These are phyloP conservation scores for Microcyclospora tardicrescens DNA, from an alignment of 2,329 filamentous ascomycete species.

Conservation along the genomic window DNA sequence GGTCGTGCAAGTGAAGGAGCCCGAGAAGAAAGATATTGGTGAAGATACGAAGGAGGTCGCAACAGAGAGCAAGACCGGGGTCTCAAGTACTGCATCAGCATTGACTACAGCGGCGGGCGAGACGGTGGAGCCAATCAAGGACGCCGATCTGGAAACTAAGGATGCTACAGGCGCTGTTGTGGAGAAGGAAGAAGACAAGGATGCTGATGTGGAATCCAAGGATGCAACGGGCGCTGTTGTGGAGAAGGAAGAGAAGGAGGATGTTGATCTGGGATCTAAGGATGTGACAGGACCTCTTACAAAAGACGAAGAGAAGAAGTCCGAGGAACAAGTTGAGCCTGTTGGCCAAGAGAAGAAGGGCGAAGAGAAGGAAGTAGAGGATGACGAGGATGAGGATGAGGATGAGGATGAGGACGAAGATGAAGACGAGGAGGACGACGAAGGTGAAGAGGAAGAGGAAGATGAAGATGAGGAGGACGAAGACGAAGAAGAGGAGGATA, in stretches of 20 bases:
- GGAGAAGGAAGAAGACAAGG: neutral
- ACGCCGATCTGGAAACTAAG: neutral
- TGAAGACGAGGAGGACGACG: slow-evolving; percentile 1
- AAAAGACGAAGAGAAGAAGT: slow-evolving; percentile 1
- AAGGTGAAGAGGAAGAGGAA: neutral
- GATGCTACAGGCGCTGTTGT: neutral
- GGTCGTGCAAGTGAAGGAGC: slow-evolving; percentile 1
- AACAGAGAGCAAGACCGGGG: neutral
- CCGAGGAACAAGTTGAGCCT: neutral
- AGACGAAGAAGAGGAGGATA: neutral
- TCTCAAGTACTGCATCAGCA: neutral
- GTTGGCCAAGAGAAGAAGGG: slow-evolving; percentile 1
- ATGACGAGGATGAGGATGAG: neutral
- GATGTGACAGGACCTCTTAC: neutral
- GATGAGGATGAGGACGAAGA: neutral
- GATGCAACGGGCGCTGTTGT: neutral
- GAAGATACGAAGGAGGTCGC: slow-evolving; percentile 7
- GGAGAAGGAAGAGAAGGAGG: neutral
- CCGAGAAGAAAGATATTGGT: neutral
- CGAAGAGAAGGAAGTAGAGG: neutral
- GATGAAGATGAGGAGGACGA: slow-evolving; percentile 7
- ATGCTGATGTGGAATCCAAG: neutral
- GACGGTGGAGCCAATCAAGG: neutral
- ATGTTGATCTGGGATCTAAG: slow-evolving; percentile 6
- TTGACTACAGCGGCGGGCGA: neutral